Evolutionary conservation across 495 filamentous ascomycete genomes (phyloP).

Genomic region (Elasticomyces elasticus): DNA sequence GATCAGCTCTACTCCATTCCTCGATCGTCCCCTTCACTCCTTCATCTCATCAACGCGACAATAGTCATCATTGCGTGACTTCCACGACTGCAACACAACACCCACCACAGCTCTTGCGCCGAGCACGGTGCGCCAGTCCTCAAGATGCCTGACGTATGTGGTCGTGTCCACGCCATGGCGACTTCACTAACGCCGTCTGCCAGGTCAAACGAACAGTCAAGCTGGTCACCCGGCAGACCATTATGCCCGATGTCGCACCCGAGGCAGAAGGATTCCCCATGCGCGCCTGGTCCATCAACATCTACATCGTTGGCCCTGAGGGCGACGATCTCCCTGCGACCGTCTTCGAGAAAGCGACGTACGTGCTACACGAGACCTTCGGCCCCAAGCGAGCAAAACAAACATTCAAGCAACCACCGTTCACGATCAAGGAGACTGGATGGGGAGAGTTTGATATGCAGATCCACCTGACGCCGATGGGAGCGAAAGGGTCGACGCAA

Average conservation of each 20-base stretch:
- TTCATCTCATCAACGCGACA: too few relatives aligned
- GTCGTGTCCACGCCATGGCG: not conserved
- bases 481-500: conserved; percentile 63
- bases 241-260: conserved; percentile 63
- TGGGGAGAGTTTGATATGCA: conserved; percentile 99
- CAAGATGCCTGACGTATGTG: conserved; percentile 33
- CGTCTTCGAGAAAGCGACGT: conserved; percentile 82
- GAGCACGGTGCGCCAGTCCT: conserved; percentile 2
- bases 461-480: conserved; percentile 67
- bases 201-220: conserved; percentile 82
- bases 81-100: conserved; percentile 2
- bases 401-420: conserved; percentile 75
- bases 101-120: conserved; percentile 7
- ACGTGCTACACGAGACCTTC: conserved; percentile 90
- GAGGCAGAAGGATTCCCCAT: conserved; percentile 82
- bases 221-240: conserved; percentile 78
- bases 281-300: conserved; percentile 58
- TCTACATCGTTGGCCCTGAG: conserved; percentile 50
- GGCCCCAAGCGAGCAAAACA: conserved; percentile 64
- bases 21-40: too few relatives aligned
- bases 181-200: conserved; percentile 12
- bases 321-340: conserved; percentile 60
- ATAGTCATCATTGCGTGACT: too few relatives aligned
- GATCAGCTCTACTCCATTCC: too few relatives aligned
- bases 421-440: conserved; percentile 82